A percentile compares a stretch with the other conserved stretches of the same genome.
These are phyloP conservation scores for Oryza glumipatula DNA, from an alignment of 176 grass and related monocot genomes.

Conservation along the genomic window DNA sequence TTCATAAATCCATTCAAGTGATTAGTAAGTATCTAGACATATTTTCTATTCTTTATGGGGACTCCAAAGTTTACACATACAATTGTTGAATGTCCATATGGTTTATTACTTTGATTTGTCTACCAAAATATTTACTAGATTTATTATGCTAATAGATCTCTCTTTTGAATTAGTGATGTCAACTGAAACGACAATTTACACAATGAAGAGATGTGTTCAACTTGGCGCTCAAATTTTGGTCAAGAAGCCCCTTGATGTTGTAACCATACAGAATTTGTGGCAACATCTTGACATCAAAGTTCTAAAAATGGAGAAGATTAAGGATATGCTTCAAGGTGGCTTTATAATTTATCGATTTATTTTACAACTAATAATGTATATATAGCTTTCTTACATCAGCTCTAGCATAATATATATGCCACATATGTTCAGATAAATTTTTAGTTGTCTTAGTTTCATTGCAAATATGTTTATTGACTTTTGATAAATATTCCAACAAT, in stretches of 20 bases:
- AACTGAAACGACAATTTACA: neutral
- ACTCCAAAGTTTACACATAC: neutral
- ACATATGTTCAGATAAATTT: neutral
- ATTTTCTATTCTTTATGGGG: neutral
- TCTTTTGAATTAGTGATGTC: slow-evolving; percentile 30
- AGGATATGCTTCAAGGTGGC: slow-evolving; percentile 18
- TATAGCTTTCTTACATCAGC: neutral
- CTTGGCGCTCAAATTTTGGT: slow-evolving; percentile 43
- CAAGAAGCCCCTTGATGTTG: slow-evolving; percentile 33
- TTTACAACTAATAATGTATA: neutral
- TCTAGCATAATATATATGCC: neutral
- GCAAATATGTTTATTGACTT: neutral
- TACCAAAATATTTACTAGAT: neutral
- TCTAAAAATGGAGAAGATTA: neutral
- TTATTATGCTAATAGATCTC: neutral
- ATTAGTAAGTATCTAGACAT: neutral
- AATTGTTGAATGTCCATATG: neutral
- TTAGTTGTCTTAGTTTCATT: neutral
- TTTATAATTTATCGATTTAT: neutral
- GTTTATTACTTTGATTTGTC: neutral
- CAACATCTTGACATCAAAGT: slow-evolving; percentile 23
- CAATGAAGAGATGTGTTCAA: slow-evolving; percentile 17
- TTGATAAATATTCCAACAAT: neutral
- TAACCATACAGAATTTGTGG: slow-evolving; percentile 8
- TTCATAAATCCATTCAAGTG: neutral